These are phyloP conservation scores for Pichia manshurica DNA, from an alignment of 805 yeast species.

Conservation along the genomic window DNA sequence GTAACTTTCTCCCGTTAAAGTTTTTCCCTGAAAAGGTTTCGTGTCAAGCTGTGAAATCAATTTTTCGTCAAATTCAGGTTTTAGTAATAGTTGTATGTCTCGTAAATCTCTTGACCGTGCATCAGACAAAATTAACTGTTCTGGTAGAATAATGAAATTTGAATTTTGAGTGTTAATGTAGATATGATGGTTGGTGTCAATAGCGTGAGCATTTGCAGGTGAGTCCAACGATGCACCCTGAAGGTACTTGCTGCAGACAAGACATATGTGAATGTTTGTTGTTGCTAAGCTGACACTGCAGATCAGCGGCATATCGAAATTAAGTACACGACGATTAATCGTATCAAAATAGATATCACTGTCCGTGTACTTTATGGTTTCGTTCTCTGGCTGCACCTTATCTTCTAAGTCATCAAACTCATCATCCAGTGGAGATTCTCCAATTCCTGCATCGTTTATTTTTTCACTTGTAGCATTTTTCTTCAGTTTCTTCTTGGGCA, in stretches of 20 bases:
- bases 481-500: not conserved
- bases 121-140: slow-evolving; percentile 38
- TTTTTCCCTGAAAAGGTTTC: slow-evolving; percentile 27
- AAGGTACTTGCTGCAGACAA: slow-evolving; percentile 67
- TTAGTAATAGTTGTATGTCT: slow-evolving; percentile 47
- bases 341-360: slow-evolving; percentile 33
- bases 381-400: not conserved
- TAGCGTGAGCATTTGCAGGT: slow-evolving; percentile 62
- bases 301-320: slow-evolving; percentile 65
- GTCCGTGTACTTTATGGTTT: slow-evolving; percentile 3
- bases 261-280: slow-evolving; percentile 63
- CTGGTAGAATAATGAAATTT: slow-evolving; percentile 59
- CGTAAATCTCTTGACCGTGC: slow-evolving; percentile 33
- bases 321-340: slow-evolving; percentile 41
- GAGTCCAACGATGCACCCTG: slow-evolving; percentile 63
- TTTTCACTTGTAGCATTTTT: not conserved
- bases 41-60: slow-evolving; percentile 31
- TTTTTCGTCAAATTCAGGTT: slow-evolving; percentile 42
- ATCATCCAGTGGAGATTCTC: not conserved
- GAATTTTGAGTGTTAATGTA: slow-evolving; percentile 49
- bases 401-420: slow-evolving; percentile 12
- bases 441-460: not conserved
- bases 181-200: slow-evolving; percentile 57
- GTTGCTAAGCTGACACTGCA: slow-evolving; percentile 60
- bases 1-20: slow-evolving; percentile 43